Base-by-base conservation (phyloP, 805 yeast species). In the Kluyveromyces starmeri region DNA sequence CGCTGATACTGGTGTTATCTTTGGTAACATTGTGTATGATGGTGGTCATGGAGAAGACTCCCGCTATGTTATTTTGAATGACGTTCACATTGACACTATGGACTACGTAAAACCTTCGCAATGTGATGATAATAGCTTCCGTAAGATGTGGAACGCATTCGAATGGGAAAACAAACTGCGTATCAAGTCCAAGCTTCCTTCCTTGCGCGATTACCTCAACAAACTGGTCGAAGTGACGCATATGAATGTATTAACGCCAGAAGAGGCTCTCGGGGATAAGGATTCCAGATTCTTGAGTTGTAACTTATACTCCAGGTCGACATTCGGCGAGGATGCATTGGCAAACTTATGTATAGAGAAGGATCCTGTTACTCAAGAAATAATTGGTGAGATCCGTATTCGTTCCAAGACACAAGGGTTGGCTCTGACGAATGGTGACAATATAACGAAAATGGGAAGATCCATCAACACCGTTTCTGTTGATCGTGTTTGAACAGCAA, bases 151-250 rank as follows among this genome's bases (percentile, higher is more conserved):
- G 99, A 85, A 86, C 58, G 96, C 88, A 58, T 92, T 94, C 56
- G 99, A 92, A 64, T 92, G 98, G 98, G 98, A 92, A 62, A 92
- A 92, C 67, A 92, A 92, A 67, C 88, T 92, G 48, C 83, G 88
- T 40, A 83, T 92, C 55, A 78, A 80, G 46, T 75, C 94, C 2
- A 70, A 68, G 35, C 66, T 78, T 43, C 58, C 71, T 20, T 63
- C 83, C 2, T 70, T 94, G 52, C 78, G 79, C 53, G 83, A 74
- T 30, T 92, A 84, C 61, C 67, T 92, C 58, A 81, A 78, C 40
- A 78, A 73, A 50, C 65, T 92, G 35, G 43, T 49, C 9, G 65
- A 69, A 38, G 88, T 84, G 31, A 92, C 98, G 4, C 88, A 89
- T 60, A 94, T 92, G 97, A 77, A 79, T 38, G 78, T 95, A 55